Evolutionary conservation across 129 eudicot species (phyloP).

Genomic region (Gnaphalium uliginosum): DNA sequence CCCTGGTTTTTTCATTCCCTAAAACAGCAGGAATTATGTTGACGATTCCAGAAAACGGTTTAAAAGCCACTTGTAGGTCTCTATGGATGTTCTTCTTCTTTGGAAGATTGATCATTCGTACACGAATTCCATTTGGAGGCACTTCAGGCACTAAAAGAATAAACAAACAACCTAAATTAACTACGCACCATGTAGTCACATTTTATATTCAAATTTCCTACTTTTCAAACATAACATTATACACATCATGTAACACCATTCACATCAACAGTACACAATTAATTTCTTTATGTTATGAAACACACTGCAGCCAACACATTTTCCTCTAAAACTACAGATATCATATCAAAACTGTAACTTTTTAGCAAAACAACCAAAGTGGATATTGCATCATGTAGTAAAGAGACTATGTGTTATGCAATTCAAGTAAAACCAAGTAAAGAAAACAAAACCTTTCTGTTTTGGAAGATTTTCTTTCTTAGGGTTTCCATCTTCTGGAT

Average conservation of each 20-base stretch:
- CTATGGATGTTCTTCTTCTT: slow-evolving; percentile 83
- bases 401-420: not conserved
- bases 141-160: slow-evolving; percentile 44
- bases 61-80: slow-evolving; percentile 69
- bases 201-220: not conserved
- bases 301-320: not conserved
- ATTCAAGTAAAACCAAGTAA: not conserved
- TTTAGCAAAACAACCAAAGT: not conserved
- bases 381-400: not conserved
- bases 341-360: not conserved
- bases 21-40: slow-evolving; percentile 69
- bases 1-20: slow-evolving; percentile 87
- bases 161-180: not conserved
- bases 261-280: not conserved
- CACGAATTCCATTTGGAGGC: slow-evolving; percentile 57
- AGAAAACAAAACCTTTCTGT: slow-evolving; percentile 47
- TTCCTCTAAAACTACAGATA: not conserved
- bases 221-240: not conserved
- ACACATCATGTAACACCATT: not conserved
- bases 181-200: not conserved
- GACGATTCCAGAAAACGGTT: slow-evolving; percentile 69
- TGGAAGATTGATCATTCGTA: slow-evolving; percentile 82
- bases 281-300: not conserved
- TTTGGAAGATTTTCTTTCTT: slow-evolving; percentile 44
- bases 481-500: slow-evolving; percentile 28